Base-by-base conservation (phyloP, 345 rosid genomes). In the Clausena lansium region DNA sequence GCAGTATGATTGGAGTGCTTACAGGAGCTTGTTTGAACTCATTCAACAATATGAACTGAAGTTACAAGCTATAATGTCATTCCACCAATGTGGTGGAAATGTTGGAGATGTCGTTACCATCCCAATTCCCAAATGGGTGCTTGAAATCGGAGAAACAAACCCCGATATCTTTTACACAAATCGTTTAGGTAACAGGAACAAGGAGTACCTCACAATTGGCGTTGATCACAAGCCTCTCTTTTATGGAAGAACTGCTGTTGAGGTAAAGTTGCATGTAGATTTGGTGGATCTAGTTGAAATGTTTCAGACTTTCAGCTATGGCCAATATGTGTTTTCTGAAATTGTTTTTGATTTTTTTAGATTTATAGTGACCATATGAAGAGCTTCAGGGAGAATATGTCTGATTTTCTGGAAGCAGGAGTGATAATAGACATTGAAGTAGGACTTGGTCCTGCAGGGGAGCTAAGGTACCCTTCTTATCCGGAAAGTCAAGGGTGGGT, bases 381-480 rank as follows among this genome's bases (percentile, higher is more conserved):
- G 79, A 94, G 97, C 85, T 93, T 93, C 86, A 89, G 86, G 80
- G 87, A 89, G 78, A 84, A 78, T 78, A 90, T 93, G 95, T 66
- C 79, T 27, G 97, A 93, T 76, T 79, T 89, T 70, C 36, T 95
- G 10, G 91, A 87, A 83, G 74, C 88, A 36, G 95, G 89, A 54
- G 76, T 83, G 39, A 81, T 94, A 62, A 81, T 93, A 55, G 97
- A 90, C 84, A 89, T 94, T 10, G 97, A 94, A 86, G 91, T 91
- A 52, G 97, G 98, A 55, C 89, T 91, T 77, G 95, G 98, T 35
- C 94, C 98, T 6, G 91, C 94, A n/a, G 98, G 98, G 61, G 98
- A 95, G 83, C 92, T 93, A 11, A 87, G 98, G 71, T 93, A 93
- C 62, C 95, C 98, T 57, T 85, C 98, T 78, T 95, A 93, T 79